A percentile compares a stretch with the other conserved stretches of the same genome.
These are phyloP conservation scores for Pythium chondricola DNA, from an alignment of 352 stramenopile genomes.

Conservation along the genomic window DNA sequence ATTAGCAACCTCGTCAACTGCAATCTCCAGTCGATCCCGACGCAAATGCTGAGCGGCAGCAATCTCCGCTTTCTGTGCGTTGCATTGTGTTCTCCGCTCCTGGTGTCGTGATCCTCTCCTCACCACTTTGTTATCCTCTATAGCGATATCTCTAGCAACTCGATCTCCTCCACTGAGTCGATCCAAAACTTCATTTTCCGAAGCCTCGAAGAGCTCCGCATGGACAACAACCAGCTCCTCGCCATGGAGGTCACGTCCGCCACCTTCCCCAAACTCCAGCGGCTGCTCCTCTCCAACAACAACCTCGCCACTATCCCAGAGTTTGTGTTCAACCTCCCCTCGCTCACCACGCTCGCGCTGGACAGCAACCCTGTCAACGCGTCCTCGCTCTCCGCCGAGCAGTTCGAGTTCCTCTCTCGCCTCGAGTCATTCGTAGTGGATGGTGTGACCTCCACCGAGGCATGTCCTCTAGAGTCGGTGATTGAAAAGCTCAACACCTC, in stretches of 20 bases:
- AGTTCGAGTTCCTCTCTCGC: constrained; percentile 55
- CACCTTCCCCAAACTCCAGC: constrained; percentile 10
- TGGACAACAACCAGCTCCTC: constrained; percentile 14
- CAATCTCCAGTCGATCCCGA: constrained; percentile 53
- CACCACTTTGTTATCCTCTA: neutral
- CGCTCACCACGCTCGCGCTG: constrained; percentile 41
- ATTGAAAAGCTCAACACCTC: constrained; percentile 38
- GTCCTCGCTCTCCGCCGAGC: constrained; percentile 30
- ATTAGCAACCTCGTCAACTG: constrained; percentile 62
- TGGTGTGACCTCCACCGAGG: constrained; percentile 38
- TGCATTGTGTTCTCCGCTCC: neutral
- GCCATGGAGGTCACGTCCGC: constrained; percentile 9
- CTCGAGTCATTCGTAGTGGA: constrained; percentile 45
- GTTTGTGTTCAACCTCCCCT: constrained; percentile 50
- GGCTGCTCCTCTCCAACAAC: constrained; percentile 35
- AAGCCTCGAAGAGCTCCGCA: constrained; percentile 7
- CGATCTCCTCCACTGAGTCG: constrained; percentile 2
- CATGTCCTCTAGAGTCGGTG: constrained; percentile 37
- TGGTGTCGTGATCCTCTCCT: neutral
- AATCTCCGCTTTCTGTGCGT: constrained; percentile 54
- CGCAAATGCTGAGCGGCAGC: constrained; percentile 32
- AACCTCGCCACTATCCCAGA: constrained; percentile 33
- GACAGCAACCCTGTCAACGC: constrained; percentile 47
- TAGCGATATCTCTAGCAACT: constrained; percentile 18
- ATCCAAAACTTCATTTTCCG: constrained; percentile 10